These are phyloP conservation scores for Exophiala lecanii-corni DNA, from an alignment of 2,329 filamentous ascomycete species.

Conservation along the genomic window DNA sequence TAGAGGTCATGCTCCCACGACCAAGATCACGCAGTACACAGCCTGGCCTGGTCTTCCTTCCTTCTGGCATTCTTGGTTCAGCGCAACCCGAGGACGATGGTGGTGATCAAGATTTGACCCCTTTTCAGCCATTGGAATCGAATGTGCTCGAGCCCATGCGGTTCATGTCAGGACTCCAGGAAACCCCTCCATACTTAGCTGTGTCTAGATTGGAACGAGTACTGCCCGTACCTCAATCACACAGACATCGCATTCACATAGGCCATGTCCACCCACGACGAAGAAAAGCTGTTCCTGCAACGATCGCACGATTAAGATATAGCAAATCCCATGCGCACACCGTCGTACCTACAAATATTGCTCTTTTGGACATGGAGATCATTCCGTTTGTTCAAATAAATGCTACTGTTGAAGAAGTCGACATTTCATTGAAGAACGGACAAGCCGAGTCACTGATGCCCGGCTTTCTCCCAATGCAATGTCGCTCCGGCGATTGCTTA, in stretches of 20 bases:
- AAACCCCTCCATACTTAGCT: slow-evolving; percentile 51
- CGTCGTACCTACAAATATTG: slow-evolving; percentile 44
- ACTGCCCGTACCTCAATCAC: slow-evolving; percentile 46
- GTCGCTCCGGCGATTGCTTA: slow-evolving; percentile 53
- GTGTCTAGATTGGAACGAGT: slow-evolving; percentile 55
- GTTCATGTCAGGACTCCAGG: slow-evolving; percentile 44
- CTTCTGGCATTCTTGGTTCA: slow-evolving; percentile 39
- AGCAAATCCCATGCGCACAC: slow-evolving; percentile 44
- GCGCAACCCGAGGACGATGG: slow-evolving; percentile 31
- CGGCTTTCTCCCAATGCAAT: slow-evolving; percentile 36
- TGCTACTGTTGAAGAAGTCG: slow-evolving; percentile 46
- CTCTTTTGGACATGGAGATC: slow-evolving; percentile 53
- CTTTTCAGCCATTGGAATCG: slow-evolving; percentile 51
- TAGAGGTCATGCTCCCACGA: slow-evolving; percentile 40
- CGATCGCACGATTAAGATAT: slow-evolving; percentile 54
- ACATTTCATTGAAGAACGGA: slow-evolving; percentile 45
- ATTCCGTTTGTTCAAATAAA: slow-evolving; percentile 49
- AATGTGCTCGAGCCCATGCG: slow-evolving; percentile 56
- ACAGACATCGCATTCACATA: slow-evolving; percentile 50
- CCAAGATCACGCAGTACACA: slow-evolving; percentile 51
- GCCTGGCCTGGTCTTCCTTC: slow-evolving; percentile 50
- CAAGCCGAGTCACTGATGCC: slow-evolving; percentile 41
- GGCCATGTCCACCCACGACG: slow-evolving; percentile 49
- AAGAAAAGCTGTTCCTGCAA: slow-evolving; percentile 51
- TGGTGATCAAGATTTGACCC: slow-evolving; percentile 50